Conservation (phyloP, 495 filamentous ascomycete genomes). For the Hypoxylon fuscum region DNA sequence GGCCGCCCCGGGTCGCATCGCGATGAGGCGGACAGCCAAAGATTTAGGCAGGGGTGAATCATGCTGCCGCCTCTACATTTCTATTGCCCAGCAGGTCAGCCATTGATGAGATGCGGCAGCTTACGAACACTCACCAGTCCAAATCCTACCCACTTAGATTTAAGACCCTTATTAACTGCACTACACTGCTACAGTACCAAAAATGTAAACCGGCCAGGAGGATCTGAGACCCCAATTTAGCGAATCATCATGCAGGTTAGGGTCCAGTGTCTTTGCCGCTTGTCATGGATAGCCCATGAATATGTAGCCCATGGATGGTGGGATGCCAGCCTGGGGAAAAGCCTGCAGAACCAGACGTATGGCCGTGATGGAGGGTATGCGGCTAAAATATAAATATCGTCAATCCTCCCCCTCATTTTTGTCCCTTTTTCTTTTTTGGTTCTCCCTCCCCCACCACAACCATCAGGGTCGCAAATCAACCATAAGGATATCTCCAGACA, state of each 20-base stretch:
- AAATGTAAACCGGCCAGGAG: slow-evolving; percentile 14
- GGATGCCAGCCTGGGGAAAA: slow-evolving; percentile 2
- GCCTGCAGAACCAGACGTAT: not conserved
- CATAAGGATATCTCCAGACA: slow-evolving; percentile 54
- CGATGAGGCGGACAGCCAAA: slow-evolving; percentile 23
- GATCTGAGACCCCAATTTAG: slow-evolving; percentile 29
- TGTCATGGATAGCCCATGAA: slow-evolving; percentile 16
- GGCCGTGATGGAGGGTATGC: slow-evolving; percentile 20
- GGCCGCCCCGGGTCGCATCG: slow-evolving; percentile 24
- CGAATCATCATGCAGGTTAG: slow-evolving; percentile 32
- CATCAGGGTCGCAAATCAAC: slow-evolving; percentile 62
- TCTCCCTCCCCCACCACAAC: slow-evolving; percentile 57
- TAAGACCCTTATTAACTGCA: slow-evolving; percentile 26
- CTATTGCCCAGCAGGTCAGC: slow-evolving; percentile 9
- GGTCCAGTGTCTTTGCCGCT: slow-evolving; percentile 24
- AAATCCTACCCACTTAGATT: slow-evolving; percentile 17
- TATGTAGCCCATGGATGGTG: slow-evolving; percentile 7
- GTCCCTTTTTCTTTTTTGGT: slow-evolving; percentile 41
- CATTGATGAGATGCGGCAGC: slow-evolving; percentile 13
- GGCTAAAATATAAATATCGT: slow-evolving; percentile 55
- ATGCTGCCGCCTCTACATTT: slow-evolving; percentile 1
- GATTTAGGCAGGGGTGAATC: slow-evolving; percentile 23
- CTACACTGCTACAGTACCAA: slow-evolving; percentile 19
- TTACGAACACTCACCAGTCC: slow-evolving; percentile 15
- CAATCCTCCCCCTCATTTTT: slow-evolving; percentile 41